Conservation (phyloP, 1,284 basidiomycete species). For the Ustilago curta region DNA sequence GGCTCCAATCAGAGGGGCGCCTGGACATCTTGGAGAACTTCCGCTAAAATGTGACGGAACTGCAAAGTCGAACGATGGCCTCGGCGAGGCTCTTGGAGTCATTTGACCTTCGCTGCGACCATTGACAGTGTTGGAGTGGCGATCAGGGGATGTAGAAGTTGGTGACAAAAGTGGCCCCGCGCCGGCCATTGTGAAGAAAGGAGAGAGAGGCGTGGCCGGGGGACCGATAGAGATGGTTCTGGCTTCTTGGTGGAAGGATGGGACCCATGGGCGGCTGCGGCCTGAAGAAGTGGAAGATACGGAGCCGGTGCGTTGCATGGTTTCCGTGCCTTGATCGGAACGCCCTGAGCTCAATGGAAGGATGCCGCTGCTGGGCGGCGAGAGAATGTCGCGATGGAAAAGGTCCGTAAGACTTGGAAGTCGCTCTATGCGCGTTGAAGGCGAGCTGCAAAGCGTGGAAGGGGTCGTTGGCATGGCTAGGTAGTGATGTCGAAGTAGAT, state of each 20-base stretch:
- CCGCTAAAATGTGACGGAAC: not conserved
- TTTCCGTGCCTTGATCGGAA: constrained; percentile 16
- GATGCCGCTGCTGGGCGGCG: constrained; percentile 28
- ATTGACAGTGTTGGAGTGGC: not conserved
- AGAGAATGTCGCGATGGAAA: constrained; percentile 42
- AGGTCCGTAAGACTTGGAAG: constrained; percentile 41
- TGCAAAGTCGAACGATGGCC: constrained; percentile 17
- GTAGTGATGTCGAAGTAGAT: constrained; percentile 38
- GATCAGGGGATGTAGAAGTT: constrained; percentile 5
- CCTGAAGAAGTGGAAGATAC: constrained; percentile 30
- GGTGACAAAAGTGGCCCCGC: constrained; percentile 17
- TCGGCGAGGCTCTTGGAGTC: constrained; percentile 26
- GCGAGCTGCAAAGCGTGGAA: constrained; percentile 32
- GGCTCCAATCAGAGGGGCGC: constrained; percentile 37
- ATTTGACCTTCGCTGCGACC: constrained; percentile 22
- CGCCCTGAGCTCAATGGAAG: constrained; percentile 5
- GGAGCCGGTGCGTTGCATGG: constrained; percentile 26
- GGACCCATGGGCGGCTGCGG: constrained; percentile 16
- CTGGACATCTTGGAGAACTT: constrained; percentile 23
- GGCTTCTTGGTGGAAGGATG: constrained; percentile 20
- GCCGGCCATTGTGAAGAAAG: constrained; percentile 16
- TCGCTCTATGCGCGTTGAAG: constrained; percentile 19
- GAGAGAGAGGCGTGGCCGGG: constrained; percentile 37
- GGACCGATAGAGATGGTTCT: constrained; percentile 24
- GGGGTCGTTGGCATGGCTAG: constrained; percentile 31